Evolutionary conservation across 2,329 filamentous ascomycete genomes (phyloP), one percentile per base, ranked within the genome.

Genomic region (Talaromyces pinophilus): DNA sequence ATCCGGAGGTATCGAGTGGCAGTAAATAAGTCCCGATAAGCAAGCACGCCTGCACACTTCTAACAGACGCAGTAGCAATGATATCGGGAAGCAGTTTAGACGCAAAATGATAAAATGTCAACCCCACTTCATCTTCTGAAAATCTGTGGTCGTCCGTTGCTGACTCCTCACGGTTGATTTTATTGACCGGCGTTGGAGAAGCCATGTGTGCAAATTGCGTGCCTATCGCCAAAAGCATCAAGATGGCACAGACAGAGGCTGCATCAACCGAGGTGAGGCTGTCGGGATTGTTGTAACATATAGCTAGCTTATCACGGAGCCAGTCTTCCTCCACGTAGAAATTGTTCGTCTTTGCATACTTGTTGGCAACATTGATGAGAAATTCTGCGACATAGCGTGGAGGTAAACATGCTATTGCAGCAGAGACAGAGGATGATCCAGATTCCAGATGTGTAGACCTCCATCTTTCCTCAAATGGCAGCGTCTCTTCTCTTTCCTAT

Each of bases 21-120:
- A 87, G 74, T 1, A 84, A 78, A 68, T 86, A 87, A 10, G 86
- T 81, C 1, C 84, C 85, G 15, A 87, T 82, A 25, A 87, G 76
- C 7, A 87, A 73, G 67, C 84, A 86, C 0, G 84, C 85, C 70
- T 87, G 85, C 0, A 87, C 85, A 68, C 85, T 86, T 69, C 86
- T 82, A 11, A 87, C 77, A 1, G 85, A 87, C 0, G 84, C 82
- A 6, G 83, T 81, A 1, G 84, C 83, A 63, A 87, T 86, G 44
- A 86, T 82, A 65, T 87, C 85, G 1, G 85, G 83, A 1, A 87
- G 76, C 2, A 87, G 75, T 68, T 82, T 84, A 30, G 82, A 83
- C 0, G 85, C 85, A 69, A 83, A 83, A 63, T 86, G 83, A 68
- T 87, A 87, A 67, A 87, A 86, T 28, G 82, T 83, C 6, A 85